Percentiles rank a stretch among this genome's conserved stretches.
phyloP scores from a whole-genome alignment of 2,329 filamentous ascomycete genomes.

The Colletotrichum siamense region DNA sequence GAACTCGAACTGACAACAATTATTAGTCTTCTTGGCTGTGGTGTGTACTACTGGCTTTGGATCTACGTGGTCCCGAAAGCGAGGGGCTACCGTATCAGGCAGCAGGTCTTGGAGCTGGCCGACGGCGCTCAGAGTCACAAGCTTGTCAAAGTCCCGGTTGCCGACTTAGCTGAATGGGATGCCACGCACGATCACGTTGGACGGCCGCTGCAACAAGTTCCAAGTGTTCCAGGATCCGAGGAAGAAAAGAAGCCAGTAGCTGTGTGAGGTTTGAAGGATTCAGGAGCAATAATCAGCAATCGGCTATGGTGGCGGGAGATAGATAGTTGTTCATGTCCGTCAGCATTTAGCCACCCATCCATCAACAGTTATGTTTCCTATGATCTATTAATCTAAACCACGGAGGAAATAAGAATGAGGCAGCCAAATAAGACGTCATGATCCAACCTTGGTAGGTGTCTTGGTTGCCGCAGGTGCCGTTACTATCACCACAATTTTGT shows the following conservation, averaged over 20 bases:
- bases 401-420: no score
- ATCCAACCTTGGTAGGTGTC: no score
- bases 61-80: constrained; percentile 59
- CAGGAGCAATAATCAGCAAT: background rate
- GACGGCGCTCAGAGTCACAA: constrained; percentile 46
- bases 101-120: constrained; percentile 48
- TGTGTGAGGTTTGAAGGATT: background rate
- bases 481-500: background rate
- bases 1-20: background rate
- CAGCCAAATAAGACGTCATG: no score
- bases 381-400: no score
- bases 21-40: constrained; percentile 54
- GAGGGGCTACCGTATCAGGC: constrained; percentile 57
- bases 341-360: no score
- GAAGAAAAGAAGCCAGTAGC: background rate
- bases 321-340: no score
- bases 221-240: background rate
- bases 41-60: constrained; percentile 64
- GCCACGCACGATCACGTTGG: constrained; percentile 57
- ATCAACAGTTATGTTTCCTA: no score
- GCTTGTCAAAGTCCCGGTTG: constrained; percentile 57
- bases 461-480: background rate
- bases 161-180: constrained; percentile 61
- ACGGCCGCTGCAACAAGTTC: background rate
- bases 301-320: background rate